phyloP scores from a whole-genome alignment of 2,329 filamentous ascomycete genomes.

The Pseudogymnoascus sp. region DNA sequence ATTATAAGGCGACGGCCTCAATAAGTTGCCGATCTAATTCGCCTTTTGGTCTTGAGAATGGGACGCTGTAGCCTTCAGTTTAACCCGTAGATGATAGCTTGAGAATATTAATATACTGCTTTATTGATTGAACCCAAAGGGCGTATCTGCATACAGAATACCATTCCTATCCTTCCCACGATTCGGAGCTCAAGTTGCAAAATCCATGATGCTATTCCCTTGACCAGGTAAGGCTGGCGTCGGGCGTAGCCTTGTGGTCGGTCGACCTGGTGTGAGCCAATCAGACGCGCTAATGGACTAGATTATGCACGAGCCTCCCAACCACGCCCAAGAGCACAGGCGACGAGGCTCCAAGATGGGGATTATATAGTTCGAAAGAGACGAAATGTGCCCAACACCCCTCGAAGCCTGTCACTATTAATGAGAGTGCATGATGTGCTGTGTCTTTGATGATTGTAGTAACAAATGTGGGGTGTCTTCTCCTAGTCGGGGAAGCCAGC shows the following conservation, averaged over 20 bases:
- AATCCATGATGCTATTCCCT: background rate
- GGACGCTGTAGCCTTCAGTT: background rate
- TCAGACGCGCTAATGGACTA: background rate
- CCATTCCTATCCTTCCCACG: background rate
- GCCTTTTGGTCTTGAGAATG: background rate
- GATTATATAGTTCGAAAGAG: conserved; percentile 2
- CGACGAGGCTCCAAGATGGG: background rate
- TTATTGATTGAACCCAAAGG: background rate
- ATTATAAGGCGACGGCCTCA: too few relatives aligned
- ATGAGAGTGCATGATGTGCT: background rate
- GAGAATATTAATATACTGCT: background rate
- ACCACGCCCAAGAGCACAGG: background rate
- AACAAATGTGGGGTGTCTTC: background rate
- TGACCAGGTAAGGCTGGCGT: background rate
- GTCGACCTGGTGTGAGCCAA: background rate
- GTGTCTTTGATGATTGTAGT: background rate
- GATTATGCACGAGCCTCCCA: background rate
- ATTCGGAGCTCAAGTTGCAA: background rate
- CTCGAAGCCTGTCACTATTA: background rate
- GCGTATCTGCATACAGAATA: background rate
- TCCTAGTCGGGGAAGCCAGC: background rate
- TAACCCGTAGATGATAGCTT: background rate
- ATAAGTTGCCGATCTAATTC: background rate
- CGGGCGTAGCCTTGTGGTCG: background rate
- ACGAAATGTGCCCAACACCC: background rate